Conservation (phyloP, 1,139 yeast genomes). For the Hyphopichia khmerensis region DNA sequence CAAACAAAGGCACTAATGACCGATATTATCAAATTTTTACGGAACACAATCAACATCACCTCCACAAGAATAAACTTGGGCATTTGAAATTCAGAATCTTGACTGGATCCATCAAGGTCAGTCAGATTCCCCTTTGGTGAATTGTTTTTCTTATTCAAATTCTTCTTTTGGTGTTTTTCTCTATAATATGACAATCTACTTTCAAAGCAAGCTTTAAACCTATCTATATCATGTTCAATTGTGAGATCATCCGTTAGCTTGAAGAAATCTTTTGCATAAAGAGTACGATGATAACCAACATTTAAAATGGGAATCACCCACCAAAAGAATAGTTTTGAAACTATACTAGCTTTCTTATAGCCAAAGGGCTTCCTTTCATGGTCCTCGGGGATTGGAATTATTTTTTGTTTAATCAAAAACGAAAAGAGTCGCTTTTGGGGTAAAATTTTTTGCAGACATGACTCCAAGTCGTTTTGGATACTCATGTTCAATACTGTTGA, state of each 20-base stretch:
- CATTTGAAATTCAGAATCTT: conserved; percentile 16
- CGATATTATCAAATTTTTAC: background rate
- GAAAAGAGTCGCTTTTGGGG: conserved; percentile 2
- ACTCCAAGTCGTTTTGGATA: no score
- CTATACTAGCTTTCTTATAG: conserved; percentile 18
- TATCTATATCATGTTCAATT: background rate
- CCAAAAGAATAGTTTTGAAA: conserved; percentile 37
- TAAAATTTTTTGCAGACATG: background rate
- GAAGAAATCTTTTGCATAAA: conserved; percentile 39
- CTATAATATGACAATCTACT: conserved; percentile 11
- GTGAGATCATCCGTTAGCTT: conserved; percentile 28
- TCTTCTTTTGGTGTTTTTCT: conserved; percentile 15
- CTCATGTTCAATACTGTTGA: no score
- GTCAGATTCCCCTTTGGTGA: background rate
- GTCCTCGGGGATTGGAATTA: conserved; percentile 26
- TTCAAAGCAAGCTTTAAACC: conserved; percentile 8
- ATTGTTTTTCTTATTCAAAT: conserved; percentile 8
- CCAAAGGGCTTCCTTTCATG: conserved; percentile 36
- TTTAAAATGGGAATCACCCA: conserved; percentile 41
- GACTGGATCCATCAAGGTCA: conserved; percentile 12
- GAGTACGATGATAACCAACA: conserved; percentile 46
- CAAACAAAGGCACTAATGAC: conserved; percentile 6
- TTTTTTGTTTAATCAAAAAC: conserved; percentile 11
- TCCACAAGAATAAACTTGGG: conserved; percentile 10
- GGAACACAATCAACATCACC: conserved; percentile 4